Percentiles rank a stretch among this genome's conserved stretches.
These are phyloP conservation scores for Penicillium crystallinum DNA, from an alignment of 495 filamentous ascomycete genomes.

Conservation along the genomic window DNA sequence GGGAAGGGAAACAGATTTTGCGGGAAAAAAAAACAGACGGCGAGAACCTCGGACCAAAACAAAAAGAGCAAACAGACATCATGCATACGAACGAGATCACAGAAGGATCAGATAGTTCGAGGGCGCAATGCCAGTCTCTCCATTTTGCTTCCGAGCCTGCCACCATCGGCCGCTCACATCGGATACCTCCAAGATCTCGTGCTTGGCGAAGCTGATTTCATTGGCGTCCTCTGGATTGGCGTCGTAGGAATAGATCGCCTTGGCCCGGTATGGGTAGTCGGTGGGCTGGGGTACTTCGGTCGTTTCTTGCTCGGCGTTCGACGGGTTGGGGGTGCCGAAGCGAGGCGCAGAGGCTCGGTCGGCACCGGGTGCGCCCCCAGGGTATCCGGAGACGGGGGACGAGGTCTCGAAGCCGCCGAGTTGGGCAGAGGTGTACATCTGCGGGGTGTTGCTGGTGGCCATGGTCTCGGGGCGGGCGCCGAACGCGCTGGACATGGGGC, in stretches of 20 bases:
- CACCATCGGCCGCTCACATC: slow-evolving; percentile 98
- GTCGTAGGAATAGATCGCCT: slow-evolving; percentile 98
- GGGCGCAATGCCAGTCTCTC: slow-evolving; percentile 94
- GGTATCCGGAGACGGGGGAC: slow-evolving; percentile 78
- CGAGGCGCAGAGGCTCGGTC: slow-evolving; percentile 54
- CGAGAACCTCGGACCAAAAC: slow-evolving; percentile 19
- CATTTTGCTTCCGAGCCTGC: slow-evolving; percentile 93
- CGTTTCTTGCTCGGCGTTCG: slow-evolving; percentile 18
- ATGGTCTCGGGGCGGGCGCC: slow-evolving; percentile 73
- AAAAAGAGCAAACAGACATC: slow-evolving; percentile 21
- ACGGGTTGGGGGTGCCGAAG: slow-evolving; percentile 42
- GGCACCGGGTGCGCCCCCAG: slow-evolving; percentile 56
- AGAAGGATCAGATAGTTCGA: slow-evolving; percentile 97
- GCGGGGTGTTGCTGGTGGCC: slow-evolving; percentile 69
- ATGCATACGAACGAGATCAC: slow-evolving; percentile 44
- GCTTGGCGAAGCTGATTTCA: slow-evolving; percentile 94
- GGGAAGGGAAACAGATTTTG: slow-evolving; percentile 26
- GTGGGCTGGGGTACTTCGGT: slow-evolving; percentile 73
- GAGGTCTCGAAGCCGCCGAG: slow-evolving; percentile 95
- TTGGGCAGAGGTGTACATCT: slow-evolving; percentile 96
- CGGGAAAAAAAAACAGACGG: slow-evolving; percentile 26
- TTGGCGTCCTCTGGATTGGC: slow-evolving; percentile 97
- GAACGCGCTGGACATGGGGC: slow-evolving; percentile 45
- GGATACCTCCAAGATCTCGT: slow-evolving; percentile 94
- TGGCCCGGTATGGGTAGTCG: slow-evolving; percentile 94